phyloP scores from a whole-genome alignment of 192 early-diverging fungal genomes.

The Linnemannia elongata region DNA sequence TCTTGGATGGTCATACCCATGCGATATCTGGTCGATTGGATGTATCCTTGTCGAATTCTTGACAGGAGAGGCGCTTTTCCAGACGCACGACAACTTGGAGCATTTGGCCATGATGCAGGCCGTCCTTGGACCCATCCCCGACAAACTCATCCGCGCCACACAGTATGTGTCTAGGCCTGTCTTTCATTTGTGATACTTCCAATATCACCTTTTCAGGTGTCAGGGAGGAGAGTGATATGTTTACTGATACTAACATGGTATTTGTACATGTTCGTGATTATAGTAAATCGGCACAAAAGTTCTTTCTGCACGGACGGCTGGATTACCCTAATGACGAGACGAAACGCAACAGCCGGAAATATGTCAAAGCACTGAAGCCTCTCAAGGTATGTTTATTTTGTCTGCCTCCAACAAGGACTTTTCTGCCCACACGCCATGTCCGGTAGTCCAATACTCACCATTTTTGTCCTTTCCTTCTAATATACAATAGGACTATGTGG shows the following conservation, averaged over 20 bases:
- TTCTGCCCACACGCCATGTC: background rate
- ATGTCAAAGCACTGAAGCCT: constrained; percentile 69
- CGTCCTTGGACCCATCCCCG: constrained; percentile 87
- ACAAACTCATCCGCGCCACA: constrained; percentile 67
- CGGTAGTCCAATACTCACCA: background rate
- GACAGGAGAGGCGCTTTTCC: constrained; percentile 96
- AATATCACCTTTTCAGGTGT: background rate
- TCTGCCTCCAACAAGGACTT: background rate
- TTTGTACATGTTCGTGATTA: background rate
- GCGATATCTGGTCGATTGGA: constrained; percentile 98
- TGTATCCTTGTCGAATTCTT: constrained; percentile 98
- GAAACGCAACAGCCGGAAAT: constrained; percentile 66
- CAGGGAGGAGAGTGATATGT: no score
- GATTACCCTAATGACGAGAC: constrained; percentile 72
- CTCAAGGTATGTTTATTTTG: constrained; percentile 59
- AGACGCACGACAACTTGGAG: constrained; percentile 97
- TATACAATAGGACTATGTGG: constrained; percentile 32
- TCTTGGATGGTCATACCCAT: constrained; percentile 95
- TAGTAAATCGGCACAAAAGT: constrained; percentile 65
- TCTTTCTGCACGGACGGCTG: constrained; percentile 64
- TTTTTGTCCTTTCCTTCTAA: background rate
- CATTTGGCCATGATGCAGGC: constrained; percentile 98
- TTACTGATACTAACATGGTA: background rate
- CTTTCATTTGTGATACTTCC: background rate
- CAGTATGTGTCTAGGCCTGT: constrained; percentile 28